A percentile compares a stretch with the other conserved stretches of the same genome.
Conservation (phyloP, 176 grass and related monocot species). For the Oryza coarctata region DNA sequence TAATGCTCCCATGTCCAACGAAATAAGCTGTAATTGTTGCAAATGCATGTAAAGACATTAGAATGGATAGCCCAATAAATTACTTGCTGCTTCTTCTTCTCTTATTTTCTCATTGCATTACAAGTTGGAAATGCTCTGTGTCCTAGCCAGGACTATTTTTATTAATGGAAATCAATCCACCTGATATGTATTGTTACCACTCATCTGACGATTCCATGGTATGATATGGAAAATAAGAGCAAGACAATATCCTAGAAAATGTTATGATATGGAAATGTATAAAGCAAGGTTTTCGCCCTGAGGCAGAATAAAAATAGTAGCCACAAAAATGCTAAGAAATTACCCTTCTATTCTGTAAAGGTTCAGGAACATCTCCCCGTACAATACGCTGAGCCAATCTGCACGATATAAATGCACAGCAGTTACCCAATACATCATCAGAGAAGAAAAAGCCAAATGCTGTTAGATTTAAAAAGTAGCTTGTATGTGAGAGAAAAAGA, state of each 20-base stretch:
- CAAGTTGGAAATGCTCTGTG: background rate
- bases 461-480: background rate
- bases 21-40: slow-evolving; percentile 69
- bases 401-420: slow-evolving; percentile 26
- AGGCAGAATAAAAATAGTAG: background rate
- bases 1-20: slow-evolving; percentile 93
- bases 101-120: background rate
- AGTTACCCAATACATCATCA: slow-evolving; percentile 16
- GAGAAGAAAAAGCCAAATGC: background rate
- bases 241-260: slow-evolving; percentile 1
- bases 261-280: background rate
- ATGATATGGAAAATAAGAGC: too few relatives aligned
- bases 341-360: slow-evolving; percentile 89
- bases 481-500: background rate
- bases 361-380: slow-evolving; percentile 91
- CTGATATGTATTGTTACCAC: background rate
- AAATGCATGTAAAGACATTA: slow-evolving; percentile 8
- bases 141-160: background rate
- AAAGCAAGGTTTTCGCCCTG: slow-evolving; percentile 10
- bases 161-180: background rate
- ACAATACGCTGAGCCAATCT: slow-evolving; percentile 92
- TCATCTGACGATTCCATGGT: background rate
- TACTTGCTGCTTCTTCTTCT: background rate
- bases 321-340: slow-evolving; percentile 7
- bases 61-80: slow-evolving; percentile 5